Evolutionary conservation across 2,329 filamentous ascomycete species (phyloP).

Genomic region (Xylaria sp.): DNA sequence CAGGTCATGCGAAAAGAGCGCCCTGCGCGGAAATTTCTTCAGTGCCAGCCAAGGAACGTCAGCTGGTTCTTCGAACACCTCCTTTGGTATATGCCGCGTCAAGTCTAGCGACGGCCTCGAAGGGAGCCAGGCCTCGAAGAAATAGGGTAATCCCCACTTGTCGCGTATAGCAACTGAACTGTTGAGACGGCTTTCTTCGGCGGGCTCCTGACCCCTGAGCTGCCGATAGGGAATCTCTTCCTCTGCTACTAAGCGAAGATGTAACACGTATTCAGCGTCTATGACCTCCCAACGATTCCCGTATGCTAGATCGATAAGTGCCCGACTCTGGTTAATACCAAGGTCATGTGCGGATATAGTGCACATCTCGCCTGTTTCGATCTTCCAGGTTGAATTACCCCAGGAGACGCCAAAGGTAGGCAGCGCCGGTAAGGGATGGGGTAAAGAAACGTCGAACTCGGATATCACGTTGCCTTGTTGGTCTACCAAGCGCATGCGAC

Average conservation of each 20-base stretch:
- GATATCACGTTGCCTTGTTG: constrained; percentile 35
- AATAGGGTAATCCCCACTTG: constrained; percentile 39
- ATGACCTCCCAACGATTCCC: constrained; percentile 48
- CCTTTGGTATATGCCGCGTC: constrained; percentile 42
- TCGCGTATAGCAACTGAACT: constrained; percentile 47
- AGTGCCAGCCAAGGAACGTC: constrained; percentile 55
- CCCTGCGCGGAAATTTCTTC: constrained; percentile 54
- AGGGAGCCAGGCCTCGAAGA: constrained; percentile 46
- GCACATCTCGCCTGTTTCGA: constrained; percentile 36
- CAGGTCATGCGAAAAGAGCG: constrained; percentile 68
- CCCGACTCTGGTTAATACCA: constrained; percentile 47
- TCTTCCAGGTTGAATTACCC: constrained; percentile 41
- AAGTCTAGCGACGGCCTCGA: constrained; percentile 47
- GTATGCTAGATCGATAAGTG: constrained; percentile 52
- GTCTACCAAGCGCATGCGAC: constrained; percentile 41
- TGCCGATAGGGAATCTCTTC: constrained; percentile 28
- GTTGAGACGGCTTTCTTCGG: constrained; percentile 29
- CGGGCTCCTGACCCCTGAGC: constrained; percentile 19
- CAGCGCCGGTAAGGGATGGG: constrained; percentile 44
- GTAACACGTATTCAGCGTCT: constrained; percentile 47
- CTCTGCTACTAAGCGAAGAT: constrained; percentile 36
- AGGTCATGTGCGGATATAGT: constrained; percentile 8
- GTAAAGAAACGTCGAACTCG: constrained; percentile 49
- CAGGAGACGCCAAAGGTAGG: constrained; percentile 45
- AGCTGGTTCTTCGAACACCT: constrained; percentile 43